Evolutionary conservation across 1,139 yeast species (phyloP), one percentile per base, ranked within the genome.

Genomic region (Pichia sp.): DNA sequence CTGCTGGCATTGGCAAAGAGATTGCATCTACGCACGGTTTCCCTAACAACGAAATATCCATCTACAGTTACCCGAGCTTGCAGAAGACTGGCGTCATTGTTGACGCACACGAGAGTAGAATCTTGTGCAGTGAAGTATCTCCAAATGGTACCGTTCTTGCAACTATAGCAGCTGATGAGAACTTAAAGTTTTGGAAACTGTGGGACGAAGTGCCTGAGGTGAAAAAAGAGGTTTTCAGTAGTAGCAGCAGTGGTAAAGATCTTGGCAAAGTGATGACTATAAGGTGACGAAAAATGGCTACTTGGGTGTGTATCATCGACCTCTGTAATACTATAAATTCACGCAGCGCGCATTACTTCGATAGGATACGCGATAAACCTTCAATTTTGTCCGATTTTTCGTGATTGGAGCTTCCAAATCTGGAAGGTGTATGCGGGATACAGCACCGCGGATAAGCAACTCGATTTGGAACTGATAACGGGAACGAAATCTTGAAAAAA

Each of bases 111-210:
- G 96, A 87, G 48, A 77, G 94, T 12, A 71, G 98, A 47, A 87
- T 93, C 22, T 69, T 93, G 41, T 76, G 75, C 47, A 84, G 95
- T 21, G 78, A 88, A 37, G 58, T 91, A 38, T 84, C 95, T 32
- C 97, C 97, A 7, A 97, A 91, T 58, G 84, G 82, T 20, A 74
- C 84, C 38, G 85, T 94, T 0, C 63, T 88, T 41, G 98, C 96
- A 1, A 91, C 98, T 0, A 87, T 91, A 35, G 94, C 97, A 2
- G 94, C 95, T 6, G 98, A 93, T 60, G 99, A 93, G 59, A 91
- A 88, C 59, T 70, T 93, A 53, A 91, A 91, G 63, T 91, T 93
- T 63, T 93, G 95, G 93, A 81, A 85, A 49, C 69, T 93, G 21
- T 91, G 87, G 60, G 96, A 88, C 50, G 39, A 46, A 7, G 35